Evolutionary conservation across 441 rosid species (phyloP), one percentile per base, ranked within the genome.

Genomic region (Kokia cookei): DNA sequence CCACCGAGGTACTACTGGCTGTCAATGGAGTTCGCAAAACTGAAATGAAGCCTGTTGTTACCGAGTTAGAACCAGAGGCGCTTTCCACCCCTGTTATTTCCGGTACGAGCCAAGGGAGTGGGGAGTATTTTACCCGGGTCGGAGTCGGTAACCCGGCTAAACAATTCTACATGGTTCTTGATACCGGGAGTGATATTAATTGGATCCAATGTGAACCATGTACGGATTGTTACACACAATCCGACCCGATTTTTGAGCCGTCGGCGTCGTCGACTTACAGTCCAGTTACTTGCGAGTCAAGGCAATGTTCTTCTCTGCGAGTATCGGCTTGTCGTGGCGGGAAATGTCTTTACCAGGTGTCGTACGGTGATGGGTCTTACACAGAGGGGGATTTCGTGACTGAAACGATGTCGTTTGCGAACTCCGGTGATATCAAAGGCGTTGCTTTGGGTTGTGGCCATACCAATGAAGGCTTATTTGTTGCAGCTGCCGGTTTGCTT

Each of bases 161-260:
- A 48, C 87, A 84, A 78, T 83, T 85, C 77, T 82, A 35, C 81
- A 79, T 90, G 88, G 89, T 84, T 14, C 87, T 88, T 11, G 94
- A 90, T 75, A 88, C 94, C 2, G 94, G 92, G n/a, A 88, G 91
- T 67, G 94, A 90, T 76, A 22, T 88, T 2, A 86, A 69, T 40
- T 90, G 94, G 94, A 76, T 90, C 73, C 94, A 87, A 75, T 90
- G 92, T 67, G 15, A 72, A 45, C 90, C 92, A 10, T 90, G 91
- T 71, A 0, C 67, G 69, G 84, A 85, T 0, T 90, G 94, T 57
- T 90, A 90, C 79, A 84, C 85, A 77, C 92, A 90, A 82, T 40
- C 90, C 72, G 92, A 90, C 81, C 92, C 94, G 61, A 43, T 86
- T 8, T 89, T 81, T 79, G 64, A 82, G 78, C 93, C 90, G 53